Evolutionary conservation across 345 rosid genomes (phyloP), one percentile per base, ranked within the genome.

Genomic region (Pistacia atlantica): DNA sequence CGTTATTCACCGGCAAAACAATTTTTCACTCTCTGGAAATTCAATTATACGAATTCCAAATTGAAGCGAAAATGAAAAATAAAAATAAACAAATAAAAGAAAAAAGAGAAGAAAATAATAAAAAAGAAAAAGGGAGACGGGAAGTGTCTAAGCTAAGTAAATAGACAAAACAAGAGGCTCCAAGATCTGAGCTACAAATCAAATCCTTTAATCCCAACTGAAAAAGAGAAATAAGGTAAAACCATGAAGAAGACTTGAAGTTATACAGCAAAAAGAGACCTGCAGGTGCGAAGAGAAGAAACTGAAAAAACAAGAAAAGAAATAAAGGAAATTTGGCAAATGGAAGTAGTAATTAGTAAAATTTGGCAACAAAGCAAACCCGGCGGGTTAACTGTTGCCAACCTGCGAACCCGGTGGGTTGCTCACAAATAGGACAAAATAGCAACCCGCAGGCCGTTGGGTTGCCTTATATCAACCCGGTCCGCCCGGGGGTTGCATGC

Each of bases 171-270:
- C 31, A 57, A 25, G 9, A 20, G 12, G 12, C 4, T 25, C 20
- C 17, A 55, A 59, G 62, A 74, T 81, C 70, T 60, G 73, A 82
- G 76, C 79, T 80, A 56, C 77, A 71, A 84, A 77, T 78, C 78
- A 77, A 77, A 72, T 56, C 75, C 57, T 52, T 63, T 65, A 22
- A 28, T 25, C 28, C 5, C 37, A 60, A 35, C 58, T 37, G 74
- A 66, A 64, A 46, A 20, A 31, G 45, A 12, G 75, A 58, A 69
- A 75, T 51, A 74, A 58, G 82, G 56, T 65, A 54, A 42, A 65
- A 82, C 54, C 68, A 33, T 33, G 57, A 67, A 55, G 58, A 31
- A 45, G 58, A 55, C 80, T 67, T 61, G 69, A 66, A 65, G 80
- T 76, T 75, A 35, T 55, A 68, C 46, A 65, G 65, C 31, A 67